These are phyloP conservation scores for Coprinellus aureogranulatus DNA, from an alignment of 768 basidiomycete genomes.

Conservation along the genomic window DNA sequence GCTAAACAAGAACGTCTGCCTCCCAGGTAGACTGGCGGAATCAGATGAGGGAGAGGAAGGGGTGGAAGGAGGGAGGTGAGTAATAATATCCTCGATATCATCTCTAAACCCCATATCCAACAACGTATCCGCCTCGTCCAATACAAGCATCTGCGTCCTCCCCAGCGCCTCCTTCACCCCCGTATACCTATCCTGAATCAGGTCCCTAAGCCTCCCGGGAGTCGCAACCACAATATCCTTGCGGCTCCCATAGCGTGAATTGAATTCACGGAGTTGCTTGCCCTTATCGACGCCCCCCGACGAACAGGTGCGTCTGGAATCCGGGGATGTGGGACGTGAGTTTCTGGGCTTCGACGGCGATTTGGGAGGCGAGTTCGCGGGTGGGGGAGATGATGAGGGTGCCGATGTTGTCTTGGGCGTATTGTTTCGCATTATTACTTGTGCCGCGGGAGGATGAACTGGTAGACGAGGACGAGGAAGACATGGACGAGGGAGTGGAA, in stretches of 20 bases:
- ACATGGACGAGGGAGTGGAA: conserved; percentile 41
- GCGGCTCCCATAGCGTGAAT: conserved; percentile 46
- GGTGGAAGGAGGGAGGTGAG: conserved; percentile 51
- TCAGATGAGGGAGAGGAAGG: no score
- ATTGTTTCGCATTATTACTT: no score
- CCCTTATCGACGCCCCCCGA: conserved; percentile 73
- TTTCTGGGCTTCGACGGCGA: conserved; percentile 76
- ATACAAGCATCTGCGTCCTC: conserved; percentile 71
- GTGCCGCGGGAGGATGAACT: background rate
- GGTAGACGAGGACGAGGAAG: conserved; percentile 26
- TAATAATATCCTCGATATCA: conserved; percentile 73
- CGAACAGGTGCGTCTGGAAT: conserved; percentile 70
- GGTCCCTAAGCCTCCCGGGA: conserved; percentile 81
- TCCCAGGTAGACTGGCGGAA: no score
- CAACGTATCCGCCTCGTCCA: conserved; percentile 91
- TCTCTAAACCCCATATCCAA: conserved; percentile 91
- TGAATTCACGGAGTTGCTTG: conserved; percentile 68
- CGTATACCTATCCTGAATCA: conserved; percentile 54
- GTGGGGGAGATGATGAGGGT: conserved; percentile 86
- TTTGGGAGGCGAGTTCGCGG: conserved; percentile 86
- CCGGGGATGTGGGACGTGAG: conserved; percentile 59
- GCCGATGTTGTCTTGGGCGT: conserved; percentile 54
- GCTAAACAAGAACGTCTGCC: conserved; percentile 92
- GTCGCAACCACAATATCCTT: conserved; percentile 87
- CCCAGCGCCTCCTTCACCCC: conserved; percentile 52